Percentiles rank a stretch among this genome's conserved stretches.
Conservation (phyloP, 2,329 filamentous ascomycete species). For the Phialemoniopsis sp. region DNA sequence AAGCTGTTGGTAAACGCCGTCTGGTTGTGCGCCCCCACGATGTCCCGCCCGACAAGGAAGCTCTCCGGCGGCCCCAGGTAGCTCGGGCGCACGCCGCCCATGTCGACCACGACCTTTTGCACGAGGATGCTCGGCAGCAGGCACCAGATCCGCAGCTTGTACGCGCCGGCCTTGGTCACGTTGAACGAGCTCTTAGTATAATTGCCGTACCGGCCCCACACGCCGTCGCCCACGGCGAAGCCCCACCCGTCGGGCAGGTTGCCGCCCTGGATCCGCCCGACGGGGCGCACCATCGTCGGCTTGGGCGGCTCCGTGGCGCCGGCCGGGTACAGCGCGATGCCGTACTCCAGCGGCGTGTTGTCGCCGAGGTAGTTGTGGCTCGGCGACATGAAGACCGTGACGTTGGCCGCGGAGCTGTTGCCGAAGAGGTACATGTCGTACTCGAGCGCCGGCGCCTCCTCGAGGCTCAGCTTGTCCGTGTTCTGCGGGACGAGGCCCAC, state of each 20-base stretch:
- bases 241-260: slow-evolving; percentile 37
- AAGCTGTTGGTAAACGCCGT: slow-evolving; percentile 27
- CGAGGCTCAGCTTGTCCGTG: slow-evolving; percentile 42
- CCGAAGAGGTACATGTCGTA: slow-evolving; percentile 61
- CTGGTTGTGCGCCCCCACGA: slow-evolving; percentile 26
- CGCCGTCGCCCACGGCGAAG: slow-evolving; percentile 35
- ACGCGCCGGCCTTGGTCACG: slow-evolving; percentile 34
- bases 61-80: slow-evolving; percentile 56
- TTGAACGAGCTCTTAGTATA: slow-evolving; percentile 40
- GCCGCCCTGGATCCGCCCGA: slow-evolving; percentile 34
- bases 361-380: slow-evolving; percentile 49
- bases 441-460: slow-evolving; percentile 49
- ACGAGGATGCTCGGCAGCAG: slow-evolving; percentile 48
- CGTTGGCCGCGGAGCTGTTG: slow-evolving; percentile 34
- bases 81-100: slow-evolving; percentile 49
- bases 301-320: slow-evolving; percentile 17
- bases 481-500: slow-evolving; percentile 52
- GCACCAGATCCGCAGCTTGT: slow-evolving; percentile 47
- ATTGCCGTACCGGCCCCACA: slow-evolving; percentile 39
- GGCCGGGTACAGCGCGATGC: slow-evolving; percentile 38
- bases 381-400: slow-evolving; percentile 48
- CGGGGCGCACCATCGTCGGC: slow-evolving; percentile 31
- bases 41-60: slow-evolving; percentile 37
- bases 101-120: slow-evolving; percentile 51
- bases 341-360: slow-evolving; percentile 44